Evolutionary conservation across 2,329 filamentous ascomycete species (phyloP), one percentile per base, ranked within the genome.

Genomic region (Trichophyton mentagrophytes): DNA sequence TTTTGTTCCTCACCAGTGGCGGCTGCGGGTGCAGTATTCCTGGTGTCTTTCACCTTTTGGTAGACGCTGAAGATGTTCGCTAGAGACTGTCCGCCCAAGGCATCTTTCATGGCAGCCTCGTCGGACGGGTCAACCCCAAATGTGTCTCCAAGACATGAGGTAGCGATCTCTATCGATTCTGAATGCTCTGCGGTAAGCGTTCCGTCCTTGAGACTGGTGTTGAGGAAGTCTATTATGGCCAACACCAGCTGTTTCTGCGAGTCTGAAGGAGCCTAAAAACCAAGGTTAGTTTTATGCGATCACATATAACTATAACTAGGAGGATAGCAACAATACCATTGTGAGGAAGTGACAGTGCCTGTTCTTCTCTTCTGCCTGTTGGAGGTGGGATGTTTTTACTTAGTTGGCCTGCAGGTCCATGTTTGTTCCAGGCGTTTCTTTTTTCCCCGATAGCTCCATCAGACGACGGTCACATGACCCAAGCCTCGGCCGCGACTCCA

Each of bases 211-310:
- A 90, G 79, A 53, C 90, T 95, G 62, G 84, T 85, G 68, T 83
- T 83, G 64, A 99, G 87, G 80, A 96, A 99, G 78, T 97, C 90
- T 79, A 95, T 90, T 75, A 99, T 92, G 69, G 93, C 90, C 73
- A 99, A 89, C 74, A 93, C 93, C 65, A 99, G 87, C 78, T 91
- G 90, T 83, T 99, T 86, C 73, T 84, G 84, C 60, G 84, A 83
- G 66, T 80, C 78, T 61, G 71, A 72, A 13, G 73, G 72, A 62
- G 74, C 73, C 74, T 76, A 63, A 38, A 36, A 15, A 0, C 15
- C 15, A 51, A 47, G 11, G 51, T 55, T 27, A 55, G 30, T 3
- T 17, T 30, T 11, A 55, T 9, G 51, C 25, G 51, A 33, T 6
- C 51, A 11, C 3, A 15, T 20, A 4, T 20, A 20, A 8, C 27